A percentile compares a stretch with the other conserved stretches of the same genome.
Evolutionary conservation across 176 grass and related monocot species (phyloP).

Genomic region (Cocos nucifera): DNA sequence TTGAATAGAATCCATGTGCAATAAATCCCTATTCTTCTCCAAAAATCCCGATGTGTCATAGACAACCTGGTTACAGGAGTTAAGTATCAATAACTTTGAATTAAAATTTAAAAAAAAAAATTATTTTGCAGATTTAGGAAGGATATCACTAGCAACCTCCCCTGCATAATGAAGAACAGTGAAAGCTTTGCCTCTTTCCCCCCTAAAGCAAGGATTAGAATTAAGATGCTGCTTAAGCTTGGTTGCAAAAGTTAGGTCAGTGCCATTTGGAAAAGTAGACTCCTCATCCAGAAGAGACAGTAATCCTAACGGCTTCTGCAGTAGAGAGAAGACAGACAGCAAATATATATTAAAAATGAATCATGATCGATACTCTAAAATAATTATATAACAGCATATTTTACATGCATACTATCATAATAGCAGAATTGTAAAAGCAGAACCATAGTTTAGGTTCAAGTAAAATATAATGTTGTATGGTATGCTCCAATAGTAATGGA

Average conservation of each 20-base stretch:
- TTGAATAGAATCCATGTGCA: conserved; percentile 89
- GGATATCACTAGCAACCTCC: conserved; percentile 44
- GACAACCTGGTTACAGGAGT: conserved; percentile 39
- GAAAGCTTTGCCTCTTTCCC: conserved; percentile 85
- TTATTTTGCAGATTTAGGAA: too few species aligned
- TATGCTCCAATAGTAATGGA: too few species aligned
- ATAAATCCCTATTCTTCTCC: conserved; percentile 97
- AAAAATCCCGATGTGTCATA: conserved; percentile 92
- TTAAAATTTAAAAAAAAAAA: neutral
- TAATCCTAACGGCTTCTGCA: conserved; percentile 80
- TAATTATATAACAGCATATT: too few species aligned
- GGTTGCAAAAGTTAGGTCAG: conserved; percentile 88
- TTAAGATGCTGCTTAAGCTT: conserved; percentile 89
- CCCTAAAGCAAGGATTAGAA: conserved; percentile 71
- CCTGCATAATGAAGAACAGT: conserved; percentile 79
- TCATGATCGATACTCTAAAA: too few species aligned
- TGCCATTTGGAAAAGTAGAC: conserved; percentile 93
- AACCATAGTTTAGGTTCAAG: too few species aligned
- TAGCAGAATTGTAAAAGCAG: too few species aligned
- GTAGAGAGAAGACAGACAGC: neutral
- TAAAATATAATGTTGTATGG: too few species aligned
- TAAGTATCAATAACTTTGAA: conserved; percentile 6
- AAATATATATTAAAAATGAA: too few species aligned
- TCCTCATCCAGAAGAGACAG: conserved; percentile 96
- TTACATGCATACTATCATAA: too few species aligned